These are phyloP conservation scores for Fonsecaea erecta DNA, from an alignment of 2,329 filamentous ascomycete species.

Conservation along the genomic window DNA sequence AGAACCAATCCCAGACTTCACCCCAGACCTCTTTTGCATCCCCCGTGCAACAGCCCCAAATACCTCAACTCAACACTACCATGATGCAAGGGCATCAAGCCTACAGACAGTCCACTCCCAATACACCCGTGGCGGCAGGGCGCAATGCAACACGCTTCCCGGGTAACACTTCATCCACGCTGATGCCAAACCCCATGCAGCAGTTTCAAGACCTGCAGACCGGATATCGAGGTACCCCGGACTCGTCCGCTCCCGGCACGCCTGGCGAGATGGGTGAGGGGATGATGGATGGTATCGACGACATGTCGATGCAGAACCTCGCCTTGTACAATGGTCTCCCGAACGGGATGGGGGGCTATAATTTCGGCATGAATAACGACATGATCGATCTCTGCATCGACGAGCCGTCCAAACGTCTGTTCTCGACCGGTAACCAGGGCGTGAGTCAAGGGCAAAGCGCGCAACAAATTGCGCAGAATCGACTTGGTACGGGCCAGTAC, in stretches of 20 bases:
- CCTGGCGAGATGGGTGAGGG: slow-evolving; percentile 77
- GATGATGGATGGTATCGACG: slow-evolving; percentile 66
- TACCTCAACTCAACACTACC: slow-evolving; percentile 78
- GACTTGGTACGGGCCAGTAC: slow-evolving; percentile 75
- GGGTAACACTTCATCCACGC: slow-evolving; percentile 90
- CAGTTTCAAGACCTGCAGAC: slow-evolving; percentile 60
- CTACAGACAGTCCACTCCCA: slow-evolving; percentile 81
- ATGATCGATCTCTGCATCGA: slow-evolving; percentile 75
- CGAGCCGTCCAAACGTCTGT: slow-evolving; percentile 90
- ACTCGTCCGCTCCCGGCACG: slow-evolving; percentile 71
- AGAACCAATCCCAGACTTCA: slow-evolving; percentile 70
- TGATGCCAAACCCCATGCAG: slow-evolving; percentile 75
- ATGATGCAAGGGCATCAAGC: slow-evolving; percentile 76
- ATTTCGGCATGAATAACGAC: slow-evolving; percentile 54
- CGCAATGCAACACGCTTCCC: slow-evolving; percentile 63
- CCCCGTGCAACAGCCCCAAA: slow-evolving; percentile 53
- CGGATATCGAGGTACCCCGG: slow-evolving; percentile 59
- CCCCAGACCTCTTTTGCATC: slow-evolving; percentile 66
- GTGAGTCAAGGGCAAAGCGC: slow-evolving; percentile 54
- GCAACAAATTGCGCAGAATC: slow-evolving; percentile 71
- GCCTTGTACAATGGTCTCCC: slow-evolving; percentile 48
- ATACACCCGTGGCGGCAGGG: slow-evolving; percentile 76
- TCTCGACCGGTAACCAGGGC: slow-evolving; percentile 78
- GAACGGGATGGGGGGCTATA: slow-evolving; percentile 43
- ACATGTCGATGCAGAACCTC: slow-evolving; percentile 61